phyloP scores from a whole-genome alignment of 768 basidiomycete species.

The Panellus pusillus region DNA sequence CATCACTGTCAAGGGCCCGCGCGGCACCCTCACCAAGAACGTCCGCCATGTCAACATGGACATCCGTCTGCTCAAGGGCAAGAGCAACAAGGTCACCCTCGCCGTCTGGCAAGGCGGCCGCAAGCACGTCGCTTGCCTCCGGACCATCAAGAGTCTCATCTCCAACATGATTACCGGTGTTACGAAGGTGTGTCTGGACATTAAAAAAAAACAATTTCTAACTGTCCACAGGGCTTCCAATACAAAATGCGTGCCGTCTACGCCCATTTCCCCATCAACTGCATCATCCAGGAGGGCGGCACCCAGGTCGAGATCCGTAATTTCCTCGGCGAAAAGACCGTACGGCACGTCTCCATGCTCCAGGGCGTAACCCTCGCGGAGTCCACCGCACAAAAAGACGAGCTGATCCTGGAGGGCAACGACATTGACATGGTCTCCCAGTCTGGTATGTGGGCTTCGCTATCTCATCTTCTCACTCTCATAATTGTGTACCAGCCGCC shows the following conservation, averaged over 20 bases:
- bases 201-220: neutral
- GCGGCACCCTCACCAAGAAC: constrained; percentile 90
- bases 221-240: constrained; percentile 77
- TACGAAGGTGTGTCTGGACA: constrained; percentile 65
- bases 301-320: constrained; percentile 85
- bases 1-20: constrained; percentile 89
- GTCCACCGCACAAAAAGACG: constrained; percentile 92
- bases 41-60: constrained; percentile 95
- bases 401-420: constrained; percentile 90
- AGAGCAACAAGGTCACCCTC: constrained; percentile 79
- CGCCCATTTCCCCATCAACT: constrained; percentile 99
- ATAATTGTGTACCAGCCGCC: constrained; percentile 58
- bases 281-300: constrained; percentile 83
- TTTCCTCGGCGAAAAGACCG: constrained; percentile 94
- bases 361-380: constrained; percentile 81
- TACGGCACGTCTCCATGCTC: constrained; percentile 91
- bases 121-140: constrained; percentile 97
- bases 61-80: constrained; percentile 78
- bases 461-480: neutral
- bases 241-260: constrained; percentile 99
- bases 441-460: constrained; percentile 57
- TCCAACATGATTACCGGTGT: constrained; percentile 98
- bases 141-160: constrained; percentile 93
- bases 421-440: constrained; percentile 98
- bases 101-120: constrained; percentile 98